These are phyloP conservation scores for Salix suchowensis DNA, from an alignment of 345 rosid species.

Conservation along the genomic window DNA sequence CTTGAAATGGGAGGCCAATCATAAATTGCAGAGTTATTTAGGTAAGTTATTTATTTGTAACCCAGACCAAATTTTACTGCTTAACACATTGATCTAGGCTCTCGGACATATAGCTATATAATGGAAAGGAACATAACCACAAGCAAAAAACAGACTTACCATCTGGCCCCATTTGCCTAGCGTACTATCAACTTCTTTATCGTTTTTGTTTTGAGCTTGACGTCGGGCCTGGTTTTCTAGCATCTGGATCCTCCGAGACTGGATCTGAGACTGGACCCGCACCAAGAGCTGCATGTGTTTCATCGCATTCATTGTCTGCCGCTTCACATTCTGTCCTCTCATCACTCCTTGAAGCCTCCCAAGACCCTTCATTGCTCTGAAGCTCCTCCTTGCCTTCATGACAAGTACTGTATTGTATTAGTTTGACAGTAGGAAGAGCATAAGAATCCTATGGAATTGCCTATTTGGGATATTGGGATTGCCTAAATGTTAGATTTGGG, in stretches of 20 bases:
- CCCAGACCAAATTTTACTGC: neutral
- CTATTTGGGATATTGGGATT: neutral
- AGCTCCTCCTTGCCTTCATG: slow-evolving; percentile 85
- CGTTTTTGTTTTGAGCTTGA: slow-evolving; percentile 45
- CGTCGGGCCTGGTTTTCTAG: slow-evolving; percentile 67
- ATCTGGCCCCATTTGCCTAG: slow-evolving; percentile 58
- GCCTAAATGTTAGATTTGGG: neutral
- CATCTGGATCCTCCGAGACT: slow-evolving; percentile 88
- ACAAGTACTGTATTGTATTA: slow-evolving; percentile 9
- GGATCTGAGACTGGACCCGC: slow-evolving; percentile 93
- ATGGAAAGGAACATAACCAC: neutral
- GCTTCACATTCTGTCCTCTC: slow-evolving; percentile 81
- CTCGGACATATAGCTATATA: neutral
- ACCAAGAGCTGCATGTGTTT: slow-evolving; percentile 91
- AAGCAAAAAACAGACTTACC: slow-evolving; percentile 32
- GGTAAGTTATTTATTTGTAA: neutral
- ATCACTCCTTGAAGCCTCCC: slow-evolving; percentile 97
- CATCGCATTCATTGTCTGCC: slow-evolving; percentile 84
- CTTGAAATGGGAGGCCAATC: neutral
- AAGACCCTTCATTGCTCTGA: slow-evolving; percentile 84
- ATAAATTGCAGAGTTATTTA: neutral
- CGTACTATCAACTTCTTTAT: slow-evolving; percentile 50
- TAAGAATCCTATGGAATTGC: neutral
- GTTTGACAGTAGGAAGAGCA: slow-evolving; percentile 4
- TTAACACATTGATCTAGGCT: neutral